phyloP scores from a whole-genome alignment of 2,329 filamentous ascomycete species.

The Neofusicoccum ribis region DNA sequence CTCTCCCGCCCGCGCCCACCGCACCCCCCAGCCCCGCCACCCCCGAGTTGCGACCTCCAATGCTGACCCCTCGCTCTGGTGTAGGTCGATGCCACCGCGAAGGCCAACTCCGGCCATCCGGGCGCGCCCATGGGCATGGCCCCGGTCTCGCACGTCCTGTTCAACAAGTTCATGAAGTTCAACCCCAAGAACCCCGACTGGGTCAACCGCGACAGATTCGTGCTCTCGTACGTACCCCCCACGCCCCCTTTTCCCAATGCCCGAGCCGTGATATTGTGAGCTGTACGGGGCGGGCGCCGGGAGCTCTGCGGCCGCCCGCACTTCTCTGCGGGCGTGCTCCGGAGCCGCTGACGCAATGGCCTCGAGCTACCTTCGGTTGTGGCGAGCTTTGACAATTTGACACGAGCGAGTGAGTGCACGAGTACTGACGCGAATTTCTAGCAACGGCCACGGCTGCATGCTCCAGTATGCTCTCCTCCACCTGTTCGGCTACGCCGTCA shows the following conservation, averaged over 20 bases:
- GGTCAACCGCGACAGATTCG: constrained; percentile 97
- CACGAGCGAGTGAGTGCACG: neutral
- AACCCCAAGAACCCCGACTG: constrained; percentile 99
- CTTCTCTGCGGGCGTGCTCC: neutral
- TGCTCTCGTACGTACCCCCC: constrained; percentile 81
- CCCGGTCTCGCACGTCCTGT: constrained; percentile 92
- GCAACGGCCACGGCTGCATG: constrained; percentile 99
- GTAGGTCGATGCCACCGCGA: constrained; percentile 94
- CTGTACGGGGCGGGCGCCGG: neutral
- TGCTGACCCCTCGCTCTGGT: constrained; percentile 32
- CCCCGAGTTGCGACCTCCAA: constrained; percentile 26
- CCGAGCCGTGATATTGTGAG: neutral
- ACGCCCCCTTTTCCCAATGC: neutral
- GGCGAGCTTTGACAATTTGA: neutral
- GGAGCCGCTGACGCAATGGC: constrained; percentile 16
- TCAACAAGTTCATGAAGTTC: constrained; percentile 99
- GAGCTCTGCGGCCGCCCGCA: neutral
- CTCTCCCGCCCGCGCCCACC: constrained; percentile 18
- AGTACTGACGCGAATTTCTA: constrained; percentile 40
- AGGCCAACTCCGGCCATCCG: constrained; percentile 96
- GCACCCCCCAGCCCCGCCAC: neutral
- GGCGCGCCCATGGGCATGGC: constrained; percentile 98
- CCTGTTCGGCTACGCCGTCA: constrained; percentile 86
- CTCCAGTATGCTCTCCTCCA: constrained; percentile 98
- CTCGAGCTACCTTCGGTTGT: neutral